Percentiles rank a stretch among this genome's conserved stretches.
Evolutionary conservation across 768 basidiomycete species (phyloP).

Genomic region (Lepiota venenata): DNA sequence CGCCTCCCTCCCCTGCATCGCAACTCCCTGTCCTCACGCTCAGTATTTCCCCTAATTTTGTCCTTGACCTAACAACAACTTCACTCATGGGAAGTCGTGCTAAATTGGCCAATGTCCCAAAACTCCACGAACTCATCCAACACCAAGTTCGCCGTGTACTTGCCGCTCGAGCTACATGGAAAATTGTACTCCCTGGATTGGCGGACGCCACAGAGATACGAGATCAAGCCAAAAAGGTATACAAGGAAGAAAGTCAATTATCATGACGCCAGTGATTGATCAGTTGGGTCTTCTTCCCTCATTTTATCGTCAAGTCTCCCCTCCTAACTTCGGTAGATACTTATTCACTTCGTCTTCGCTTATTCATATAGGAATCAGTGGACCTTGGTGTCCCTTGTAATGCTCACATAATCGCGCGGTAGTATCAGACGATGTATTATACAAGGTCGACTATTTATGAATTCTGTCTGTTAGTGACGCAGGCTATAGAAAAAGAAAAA

Average conservation of each 20-base stretch:
- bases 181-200: conserved; percentile 65
- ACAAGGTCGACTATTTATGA: conserved; percentile 1
- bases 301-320: background rate
- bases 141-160: conserved; percentile 73
- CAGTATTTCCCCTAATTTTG: conserved; percentile 81
- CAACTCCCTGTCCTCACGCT: conserved; percentile 61
- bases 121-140: conserved; percentile 92
- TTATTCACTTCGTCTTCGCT: background rate
- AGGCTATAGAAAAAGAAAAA: background rate
- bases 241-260: conserved; percentile 24
- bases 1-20: conserved; percentile 54
- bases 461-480: background rate
- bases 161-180: conserved; percentile 60
- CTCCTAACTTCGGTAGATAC: background rate
- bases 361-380: background rate
- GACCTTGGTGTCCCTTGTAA: background rate
- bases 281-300: background rate
- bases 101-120: conserved; percentile 97
- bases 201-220: conserved; percentile 30
- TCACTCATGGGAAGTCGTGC: conserved; percentile 95
- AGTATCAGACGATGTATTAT: background rate
- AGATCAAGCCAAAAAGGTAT: conserved; percentile 31
- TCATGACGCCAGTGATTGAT: conserved; percentile 15
- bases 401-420: background rate
- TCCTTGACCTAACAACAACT: conserved; percentile 80